Evolutionary conservation across 345 rosid genomes (phyloP), one percentile per base, ranked within the genome.

Genomic region (Cardamine occulta): DNA sequence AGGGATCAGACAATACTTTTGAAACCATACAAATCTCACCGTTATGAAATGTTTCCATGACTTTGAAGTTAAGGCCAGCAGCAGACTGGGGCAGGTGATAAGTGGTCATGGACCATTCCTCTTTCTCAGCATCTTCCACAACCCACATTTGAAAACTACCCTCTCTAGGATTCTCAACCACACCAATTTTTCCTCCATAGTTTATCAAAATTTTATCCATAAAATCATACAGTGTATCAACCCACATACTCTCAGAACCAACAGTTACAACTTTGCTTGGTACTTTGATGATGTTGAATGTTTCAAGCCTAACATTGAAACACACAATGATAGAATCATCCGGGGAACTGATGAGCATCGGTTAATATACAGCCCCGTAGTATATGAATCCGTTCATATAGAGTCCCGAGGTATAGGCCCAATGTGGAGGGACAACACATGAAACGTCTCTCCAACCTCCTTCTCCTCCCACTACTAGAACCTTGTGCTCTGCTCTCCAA

Each of bases 271-370:
- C 39, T 8, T 35, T 35, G 39, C 12, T 35, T 15, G 67, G 75
- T 21, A 72, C 60, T 11, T 72, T n/a, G 39, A 60, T 60, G 51
- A 49, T 47, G 37, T 31, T 47, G 48, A 32, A 34, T 15, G 34
- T 71, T 48, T 71, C 75, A 23, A 47, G 14, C 58, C 59, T 71
- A 23, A 59, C 75, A 59, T 32, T 24, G 7, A 71, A 71, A 59
- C 66, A 18, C 45, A 70, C 34, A 19, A 70, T 44, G 1, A 70
- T 47, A 21, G 24, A 70, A 11, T 64, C 31, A 5, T 5, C 2
- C 35, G 9, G 14, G 47, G 19, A 13, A 7, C 19, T 13, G 15
- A 5, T 35, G 51, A 26, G n/a, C 2, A 0, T 1, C 17, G 28
- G 39, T 35, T 35, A 3, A 35, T 2, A 35, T 47, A 3, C 2